Evolutionary conservation across 306 rosid species (phyloP), one percentile per base, ranked within the genome.

Genomic region (Begonia peltatifolia): DNA sequence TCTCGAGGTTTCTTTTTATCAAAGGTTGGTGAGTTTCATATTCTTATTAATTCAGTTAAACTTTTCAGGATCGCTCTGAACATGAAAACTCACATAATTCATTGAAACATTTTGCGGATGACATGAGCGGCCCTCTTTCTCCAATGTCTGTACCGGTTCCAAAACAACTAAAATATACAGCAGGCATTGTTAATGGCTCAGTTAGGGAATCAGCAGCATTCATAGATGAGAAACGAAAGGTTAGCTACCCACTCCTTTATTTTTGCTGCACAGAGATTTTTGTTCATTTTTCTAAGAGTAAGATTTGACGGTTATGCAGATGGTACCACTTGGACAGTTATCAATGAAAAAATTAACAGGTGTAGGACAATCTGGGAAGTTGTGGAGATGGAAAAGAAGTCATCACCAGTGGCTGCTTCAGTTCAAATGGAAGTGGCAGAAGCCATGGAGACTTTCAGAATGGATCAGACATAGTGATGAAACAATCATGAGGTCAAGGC

Each of bases 321-420:
- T 87, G 96, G 84, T 92, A 47, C 94, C 99, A 56, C 42, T 81
- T 6, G 88, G 84, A 66, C 92, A 92, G 63, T 64, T 92, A 56
- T 74, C 99, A 52, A 70, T 72, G 77, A 87, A 79, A 71, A 92
- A 87, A 53, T 63, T 92, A 59, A 87, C 93, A 64, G 73, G 61
- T 50, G 78, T 75, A 14, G 99, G 99, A 61, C 93, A 86, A 47
- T 71, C 82, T 50, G 99, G 94, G 52, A 92, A 84, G 80, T 66
- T 92, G 52, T 92, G 99, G 99, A 79, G 94, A 62, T 92, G 99
- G 99, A 92, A 87, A 63, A 83, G 99, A 75, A 92, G 99, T 64
- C 99, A 92, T 69, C 99, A 92, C 68, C 96, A 75, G 58, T 92
- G 99, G 96, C 78, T 92, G 47, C 12, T 92, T 23, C 96, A 92